phyloP scores from a whole-genome alignment of 2,329 filamentous ascomycete species.

The Graphiopsis chlorocephala region DNA sequence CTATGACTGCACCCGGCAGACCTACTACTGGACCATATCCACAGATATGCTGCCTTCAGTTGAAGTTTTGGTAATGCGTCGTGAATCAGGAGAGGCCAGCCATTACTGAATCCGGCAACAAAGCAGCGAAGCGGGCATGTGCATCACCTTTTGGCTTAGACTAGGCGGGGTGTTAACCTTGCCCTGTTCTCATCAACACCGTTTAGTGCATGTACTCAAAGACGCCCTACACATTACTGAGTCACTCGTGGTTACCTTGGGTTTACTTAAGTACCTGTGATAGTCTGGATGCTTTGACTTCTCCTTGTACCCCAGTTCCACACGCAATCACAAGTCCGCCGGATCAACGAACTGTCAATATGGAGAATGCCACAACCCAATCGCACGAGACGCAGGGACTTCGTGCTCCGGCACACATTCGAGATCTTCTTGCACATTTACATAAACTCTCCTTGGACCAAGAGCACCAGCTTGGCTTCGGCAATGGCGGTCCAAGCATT shows the following conservation, averaged over 20 bases:
- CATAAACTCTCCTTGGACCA: background rate
- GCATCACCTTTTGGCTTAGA: background rate
- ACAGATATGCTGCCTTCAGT: background rate
- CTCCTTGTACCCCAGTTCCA: background rate
- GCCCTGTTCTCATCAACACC: background rate
- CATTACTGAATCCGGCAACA: background rate
- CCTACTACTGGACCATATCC: background rate
- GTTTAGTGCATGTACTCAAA: background rate
- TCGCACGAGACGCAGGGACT: background rate
- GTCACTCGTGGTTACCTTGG: background rate
- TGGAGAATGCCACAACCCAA: background rate
- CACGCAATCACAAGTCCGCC: background rate
- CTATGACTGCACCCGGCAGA: background rate
- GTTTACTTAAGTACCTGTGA: background rate
- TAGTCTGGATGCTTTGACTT: background rate
- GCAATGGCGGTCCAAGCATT: background rate
- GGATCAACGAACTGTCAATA: background rate
- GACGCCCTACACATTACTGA: background rate
- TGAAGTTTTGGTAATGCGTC: background rate
- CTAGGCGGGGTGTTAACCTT: background rate
- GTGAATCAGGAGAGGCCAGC: background rate
- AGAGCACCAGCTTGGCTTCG: background rate
- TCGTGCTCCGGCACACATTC: background rate
- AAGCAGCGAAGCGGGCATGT: constrained; percentile 1
- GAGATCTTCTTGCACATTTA: background rate